These are phyloP conservation scores for Kwoniella sp. DNA, from an alignment of 768 basidiomycete species.

Conservation along the genomic window DNA sequence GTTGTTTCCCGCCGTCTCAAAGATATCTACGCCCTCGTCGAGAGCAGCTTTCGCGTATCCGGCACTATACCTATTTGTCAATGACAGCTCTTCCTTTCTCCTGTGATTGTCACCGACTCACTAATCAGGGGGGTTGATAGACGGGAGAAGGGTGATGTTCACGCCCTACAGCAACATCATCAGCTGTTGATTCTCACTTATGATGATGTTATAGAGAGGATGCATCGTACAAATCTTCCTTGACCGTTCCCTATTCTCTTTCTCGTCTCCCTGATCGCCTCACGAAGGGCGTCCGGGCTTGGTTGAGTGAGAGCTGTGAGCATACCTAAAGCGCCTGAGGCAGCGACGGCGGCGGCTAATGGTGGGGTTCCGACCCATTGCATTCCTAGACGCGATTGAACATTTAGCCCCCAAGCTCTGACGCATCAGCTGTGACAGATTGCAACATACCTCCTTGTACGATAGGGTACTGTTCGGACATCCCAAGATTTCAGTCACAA, in stretches of 20 bases:
- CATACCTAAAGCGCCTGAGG: slow-evolving; percentile 62
- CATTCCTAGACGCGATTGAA: slow-evolving; percentile 30
- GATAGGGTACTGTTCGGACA: slow-evolving; percentile 34
- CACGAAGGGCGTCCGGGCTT: slow-evolving; percentile 73
- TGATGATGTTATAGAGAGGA: background rate
- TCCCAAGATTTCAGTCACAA: slow-evolving; percentile 4
- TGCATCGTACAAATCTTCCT: slow-evolving; percentile 39
- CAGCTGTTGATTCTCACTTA: slow-evolving; percentile 54
- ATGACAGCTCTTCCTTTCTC: too few species aligned
- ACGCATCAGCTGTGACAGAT: too few species aligned
- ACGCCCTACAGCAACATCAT: slow-evolving; percentile 71
- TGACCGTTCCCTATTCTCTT: slow-evolving; percentile 55
- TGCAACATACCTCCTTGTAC: slow-evolving; percentile 39
- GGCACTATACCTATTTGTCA: slow-evolving; percentile 25
- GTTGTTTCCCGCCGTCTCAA: slow-evolving; percentile 91
- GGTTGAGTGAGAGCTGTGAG: slow-evolving; percentile 88
- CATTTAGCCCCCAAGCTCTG: too few species aligned
- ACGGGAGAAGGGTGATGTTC: slow-evolving; percentile 76
- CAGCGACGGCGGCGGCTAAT: slow-evolving; percentile 43
- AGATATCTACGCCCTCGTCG: slow-evolving; percentile 82
- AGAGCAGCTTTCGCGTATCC: slow-evolving; percentile 63
- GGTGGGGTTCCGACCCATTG: slow-evolving; percentile 70
- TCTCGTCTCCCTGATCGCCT: slow-evolving; percentile 76
- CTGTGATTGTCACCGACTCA: slow-evolving; percentile 56
- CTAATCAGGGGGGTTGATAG: slow-evolving; percentile 88